A percentile compares a stretch with the other conserved stretches of the same genome.
phyloP scores from a whole-genome alignment of 139 green algal species.

The Chlamydomonas sphaeroides region DNA sequence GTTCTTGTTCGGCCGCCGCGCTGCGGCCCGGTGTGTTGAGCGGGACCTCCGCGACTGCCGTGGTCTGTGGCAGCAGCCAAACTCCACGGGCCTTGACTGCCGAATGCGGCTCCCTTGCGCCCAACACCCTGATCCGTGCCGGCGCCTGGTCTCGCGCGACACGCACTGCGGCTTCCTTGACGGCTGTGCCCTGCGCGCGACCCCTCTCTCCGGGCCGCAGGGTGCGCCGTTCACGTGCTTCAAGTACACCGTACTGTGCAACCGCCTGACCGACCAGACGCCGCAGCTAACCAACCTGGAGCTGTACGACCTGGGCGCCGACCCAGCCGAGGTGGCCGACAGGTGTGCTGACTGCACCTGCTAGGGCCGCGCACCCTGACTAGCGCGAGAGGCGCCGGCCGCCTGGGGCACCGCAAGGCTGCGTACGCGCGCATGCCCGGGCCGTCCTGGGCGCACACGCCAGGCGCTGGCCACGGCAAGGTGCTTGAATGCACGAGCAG shows the following conservation, averaged over 20 bases:
- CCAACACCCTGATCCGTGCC: neutral
- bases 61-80: no score
- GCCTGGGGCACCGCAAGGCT: no score
- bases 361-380: neutral
- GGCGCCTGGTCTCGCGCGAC: neutral
- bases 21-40: no score
- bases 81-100: no score
- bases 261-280: constrained; percentile 1
- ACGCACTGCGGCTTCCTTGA: neutral
- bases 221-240: no score
- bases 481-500: neutral
- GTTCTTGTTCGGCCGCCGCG: no score
- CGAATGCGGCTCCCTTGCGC: no score
- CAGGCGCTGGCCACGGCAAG: no score
- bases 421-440: neutral
- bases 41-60: no score
- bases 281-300: neutral
- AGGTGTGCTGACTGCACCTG: neutral
- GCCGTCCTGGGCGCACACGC: no score
- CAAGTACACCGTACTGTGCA: constrained; percentile 26
- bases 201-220: no score
- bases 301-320: constrained; percentile 12
- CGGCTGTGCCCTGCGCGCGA: neutral
- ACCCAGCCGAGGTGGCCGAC: constrained; percentile 9
- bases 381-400: no score